A percentile compares a stretch with the other conserved stretches of the same genome.
Evolutionary conservation across 2,329 filamentous ascomycete species (phyloP).

Genomic region (Claviceps citrina): DNA sequence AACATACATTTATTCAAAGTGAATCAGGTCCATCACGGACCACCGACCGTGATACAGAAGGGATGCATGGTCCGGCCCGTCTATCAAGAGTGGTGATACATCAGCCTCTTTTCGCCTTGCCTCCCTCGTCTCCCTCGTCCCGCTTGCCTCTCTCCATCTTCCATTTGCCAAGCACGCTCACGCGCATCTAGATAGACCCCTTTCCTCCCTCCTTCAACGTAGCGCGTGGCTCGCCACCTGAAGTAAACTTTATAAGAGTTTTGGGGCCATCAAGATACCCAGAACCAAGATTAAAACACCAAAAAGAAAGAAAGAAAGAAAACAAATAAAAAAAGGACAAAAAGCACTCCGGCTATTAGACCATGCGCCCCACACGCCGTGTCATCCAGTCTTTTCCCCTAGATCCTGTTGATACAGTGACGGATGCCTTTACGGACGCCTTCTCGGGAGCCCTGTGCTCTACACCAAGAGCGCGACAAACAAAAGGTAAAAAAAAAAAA

Average conservation of each 20-base stretch:
- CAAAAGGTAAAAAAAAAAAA: background rate
- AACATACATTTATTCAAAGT: too few species aligned
- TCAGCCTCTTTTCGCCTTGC: too few species aligned
- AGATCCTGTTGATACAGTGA: slow-evolving; percentile 4
- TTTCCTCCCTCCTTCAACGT: too few species aligned
- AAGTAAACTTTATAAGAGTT: too few species aligned
- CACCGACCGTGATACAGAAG: too few species aligned
- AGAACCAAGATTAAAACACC: background rate
- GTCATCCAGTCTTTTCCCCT: background rate
- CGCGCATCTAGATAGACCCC: too few species aligned
- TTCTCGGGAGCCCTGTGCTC: background rate
- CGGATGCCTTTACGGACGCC: background rate
- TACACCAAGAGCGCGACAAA: background rate
- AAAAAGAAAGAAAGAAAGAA: background rate
- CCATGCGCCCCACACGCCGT: slow-evolving; percentile 4
- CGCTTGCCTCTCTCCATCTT: too few species aligned
- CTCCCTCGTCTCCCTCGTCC: slow-evolving; percentile 6
- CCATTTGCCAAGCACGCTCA: too few species aligned
- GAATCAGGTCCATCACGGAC: background rate
- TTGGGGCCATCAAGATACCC: too few species aligned
- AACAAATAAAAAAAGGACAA: background rate
- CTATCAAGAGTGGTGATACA: slow-evolving; percentile 17
- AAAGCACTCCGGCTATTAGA: background rate
- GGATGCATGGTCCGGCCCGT: slow-evolving; percentile 7
- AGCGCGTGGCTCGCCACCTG: too few species aligned